phyloP scores from a whole-genome alignment of 768 basidiomycete genomes.

The Porpolomopsis calyptriformis region DNA sequence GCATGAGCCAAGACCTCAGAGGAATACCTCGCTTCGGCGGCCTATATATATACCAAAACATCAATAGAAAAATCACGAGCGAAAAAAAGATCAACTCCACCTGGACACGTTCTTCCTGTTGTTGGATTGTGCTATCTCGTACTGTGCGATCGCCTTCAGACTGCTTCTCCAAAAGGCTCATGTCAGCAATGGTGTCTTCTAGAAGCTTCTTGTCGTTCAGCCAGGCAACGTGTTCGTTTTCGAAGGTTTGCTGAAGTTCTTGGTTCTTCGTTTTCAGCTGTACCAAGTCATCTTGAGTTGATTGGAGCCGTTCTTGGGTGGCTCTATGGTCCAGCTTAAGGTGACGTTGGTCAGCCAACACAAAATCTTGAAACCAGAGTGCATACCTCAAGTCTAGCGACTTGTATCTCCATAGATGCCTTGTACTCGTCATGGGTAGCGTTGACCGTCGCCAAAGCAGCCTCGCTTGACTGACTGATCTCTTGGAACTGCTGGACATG shows the following conservation, averaged over 20 bases:
- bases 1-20: constrained; percentile 80
- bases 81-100: constrained; percentile 24
- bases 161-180: constrained; percentile 63
- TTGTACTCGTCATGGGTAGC: constrained; percentile 75
- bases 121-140: constrained; percentile 56
- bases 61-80: too few relatives aligned
- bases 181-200: constrained; percentile 73
- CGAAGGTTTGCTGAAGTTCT: constrained; percentile 55
- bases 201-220: constrained; percentile 68
- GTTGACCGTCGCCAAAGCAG: constrained; percentile 59
- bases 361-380: background rate
- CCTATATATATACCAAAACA: constrained; percentile 25
- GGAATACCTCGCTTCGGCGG: constrained; percentile 73
- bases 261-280: constrained; percentile 38
- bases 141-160: constrained; percentile 52
- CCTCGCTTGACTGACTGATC: constrained; percentile 75
- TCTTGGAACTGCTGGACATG: constrained; percentile 81
- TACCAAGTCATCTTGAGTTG: constrained; percentile 43
- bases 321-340: constrained; percentile 51
- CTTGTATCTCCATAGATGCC: constrained; percentile 55
- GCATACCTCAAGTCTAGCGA: constrained; percentile 55
- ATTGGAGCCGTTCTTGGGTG: constrained; percentile 50
- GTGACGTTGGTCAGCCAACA: background rate
- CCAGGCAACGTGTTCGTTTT: constrained; percentile 62
- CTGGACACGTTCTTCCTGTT: constrained; percentile 59